Base-by-base conservation (phyloP, 1,284 basidiomycete species). In the Polyporus tsugae region DNA sequence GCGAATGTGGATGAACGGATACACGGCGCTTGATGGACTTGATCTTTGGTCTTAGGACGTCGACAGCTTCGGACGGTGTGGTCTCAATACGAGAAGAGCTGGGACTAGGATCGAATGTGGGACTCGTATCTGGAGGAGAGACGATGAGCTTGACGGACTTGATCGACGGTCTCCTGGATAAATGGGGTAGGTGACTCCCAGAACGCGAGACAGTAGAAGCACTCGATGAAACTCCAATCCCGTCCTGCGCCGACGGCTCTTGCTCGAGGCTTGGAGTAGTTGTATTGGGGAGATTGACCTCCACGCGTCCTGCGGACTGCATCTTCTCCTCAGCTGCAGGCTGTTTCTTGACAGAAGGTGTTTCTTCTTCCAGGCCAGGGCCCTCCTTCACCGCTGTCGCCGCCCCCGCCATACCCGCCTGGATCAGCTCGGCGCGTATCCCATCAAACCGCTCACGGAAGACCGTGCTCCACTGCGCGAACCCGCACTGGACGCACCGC, bases 401-500 rank as follows among this genome's bases (percentile, higher is more conserved):
- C n/a, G 44, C n/a, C 7, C 44, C 44, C n/a, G 6, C n/a, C 4
- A 46, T 46, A 22, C 44, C 44, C 44, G 44, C 44, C n/a, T 46
- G 44, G 44, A 46, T 11, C 4, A 59, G 57, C 11, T 59, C 62
- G 4, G 65, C 62, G 25, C 64, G 57, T 2, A 72, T 39, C 0
- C 52, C 62, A 6, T 65, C 64, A 17, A 72, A 66, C 25, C 65
- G 63, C 22, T 61, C 61, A 7, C 71, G 69, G 52, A 72, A 67
- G 63, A 64, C 57, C n/a, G 49, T 63, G 29, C 63, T 41, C 69
- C 69, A 70, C 9, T 57, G 69, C 17, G 60, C 46, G 55, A 72
- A 72, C 33, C 65, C 69, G 63, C 71, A 72, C 11, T 69, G 60
- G 7, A 64, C 15, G 38, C 69, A 72, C 13, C 65, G 53, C 13